Evolutionary conservation across 1,139 yeast genomes (phyloP).

Genomic region (Blastobotrys petasosporus): DNA sequence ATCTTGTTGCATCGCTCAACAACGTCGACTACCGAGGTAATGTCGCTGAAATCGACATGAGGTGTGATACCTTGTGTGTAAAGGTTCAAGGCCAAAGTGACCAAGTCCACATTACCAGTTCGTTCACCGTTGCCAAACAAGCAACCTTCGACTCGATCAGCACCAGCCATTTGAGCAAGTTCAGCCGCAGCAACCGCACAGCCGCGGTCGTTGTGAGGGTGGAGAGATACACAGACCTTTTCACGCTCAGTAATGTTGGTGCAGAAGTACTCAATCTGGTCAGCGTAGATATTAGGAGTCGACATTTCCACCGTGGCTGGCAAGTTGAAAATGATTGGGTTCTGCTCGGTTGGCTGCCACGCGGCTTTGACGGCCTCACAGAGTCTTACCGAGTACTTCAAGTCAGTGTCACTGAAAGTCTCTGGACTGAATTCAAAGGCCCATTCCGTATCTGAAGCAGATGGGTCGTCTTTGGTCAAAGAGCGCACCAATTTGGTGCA

Average conservation of each 20-base stretch:
- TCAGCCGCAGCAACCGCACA: constrained; percentile 98
- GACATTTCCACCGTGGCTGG: constrained; percentile 99
- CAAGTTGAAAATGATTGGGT: constrained; percentile 87
- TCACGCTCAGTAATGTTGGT: constrained; percentile 77
- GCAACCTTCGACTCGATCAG: constrained; percentile 97
- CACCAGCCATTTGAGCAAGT: constrained; percentile 90
- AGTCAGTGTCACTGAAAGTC: constrained; percentile 83
- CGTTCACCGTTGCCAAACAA: constrained; percentile 97
- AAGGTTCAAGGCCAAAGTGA: constrained; percentile 84
- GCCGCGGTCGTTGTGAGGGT: constrained; percentile 95
- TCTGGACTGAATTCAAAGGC: constrained; percentile 92
- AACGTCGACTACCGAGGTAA: constrained; percentile 71
- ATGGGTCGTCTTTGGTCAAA: constrained; percentile 84
- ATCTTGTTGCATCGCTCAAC: constrained; percentile 94
- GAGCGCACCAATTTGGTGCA: constrained; percentile 74
- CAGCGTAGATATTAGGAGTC: constrained; percentile 92
- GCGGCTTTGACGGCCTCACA: constrained; percentile 95
- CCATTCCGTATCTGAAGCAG: constrained; percentile 71
- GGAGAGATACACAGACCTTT: constrained; percentile 80
- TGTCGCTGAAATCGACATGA: constrained; percentile 77
- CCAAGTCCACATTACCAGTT: constrained; percentile 95
- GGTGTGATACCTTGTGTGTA: constrained; percentile 94
- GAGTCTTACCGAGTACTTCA: constrained; percentile 73
- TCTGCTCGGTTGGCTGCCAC: constrained; percentile 80
- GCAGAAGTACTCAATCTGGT: constrained; percentile 87